phyloP scores from a whole-genome alignment of 164 flowering plant species.

The Tetracentron sinense region DNA sequence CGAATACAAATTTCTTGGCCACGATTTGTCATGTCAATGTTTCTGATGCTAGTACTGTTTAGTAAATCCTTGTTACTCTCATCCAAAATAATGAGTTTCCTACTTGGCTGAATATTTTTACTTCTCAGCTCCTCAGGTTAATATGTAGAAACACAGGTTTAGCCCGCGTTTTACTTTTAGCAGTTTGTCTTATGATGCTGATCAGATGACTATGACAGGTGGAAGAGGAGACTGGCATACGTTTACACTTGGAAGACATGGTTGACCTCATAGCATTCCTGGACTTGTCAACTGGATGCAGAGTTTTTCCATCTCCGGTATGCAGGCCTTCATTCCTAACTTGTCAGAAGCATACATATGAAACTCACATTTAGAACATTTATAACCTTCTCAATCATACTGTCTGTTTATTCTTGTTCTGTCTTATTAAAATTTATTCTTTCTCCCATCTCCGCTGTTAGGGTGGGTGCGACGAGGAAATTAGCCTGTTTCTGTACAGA shows the following conservation, averaged over 20 bases:
- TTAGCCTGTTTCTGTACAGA: slow-evolving; percentile 65
- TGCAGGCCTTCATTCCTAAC: slow-evolving; percentile 8
- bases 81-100: background rate
- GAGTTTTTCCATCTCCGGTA: slow-evolving; percentile 87
- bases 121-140: background rate
- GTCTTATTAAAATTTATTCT: background rate
- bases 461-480: slow-evolving; percentile 97
- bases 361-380: background rate
- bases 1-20: background rate
- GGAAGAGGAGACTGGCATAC: slow-evolving; percentile 91
- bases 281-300: slow-evolving; percentile 73
- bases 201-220: slow-evolving; percentile 49
- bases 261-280: slow-evolving; percentile 79
- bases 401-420: background rate
- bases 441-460: slow-evolving; percentile 17
- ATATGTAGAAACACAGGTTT: background rate
- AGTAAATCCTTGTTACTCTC: background rate
- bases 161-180: background rate
- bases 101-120: background rate
- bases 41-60: background rate
- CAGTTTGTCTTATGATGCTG: background rate
- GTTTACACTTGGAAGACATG: slow-evolving; percentile 58
- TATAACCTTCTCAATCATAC: background rate
- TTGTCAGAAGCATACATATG: background rate
- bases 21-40: background rate